Percentiles rank a stretch among this genome's conserved stretches.
Evolutionary conservation across 2,329 filamentous ascomycete species (phyloP).

Genomic region (Cladosporium sp.): DNA sequence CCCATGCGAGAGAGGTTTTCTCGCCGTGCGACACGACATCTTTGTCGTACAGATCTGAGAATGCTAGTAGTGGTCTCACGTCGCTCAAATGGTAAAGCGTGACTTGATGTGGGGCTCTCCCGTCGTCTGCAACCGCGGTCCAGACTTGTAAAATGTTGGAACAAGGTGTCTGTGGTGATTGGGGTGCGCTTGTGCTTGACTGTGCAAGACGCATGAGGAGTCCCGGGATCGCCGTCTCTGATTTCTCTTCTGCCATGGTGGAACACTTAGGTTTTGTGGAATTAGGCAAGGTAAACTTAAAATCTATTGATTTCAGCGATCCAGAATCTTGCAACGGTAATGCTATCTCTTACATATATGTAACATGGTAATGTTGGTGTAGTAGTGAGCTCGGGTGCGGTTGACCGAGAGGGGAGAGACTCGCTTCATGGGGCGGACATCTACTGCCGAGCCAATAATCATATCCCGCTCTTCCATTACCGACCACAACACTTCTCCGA

Average conservation of each 20-base stretch:
- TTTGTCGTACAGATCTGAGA: neutral
- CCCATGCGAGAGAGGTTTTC: neutral
- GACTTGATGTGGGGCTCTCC: neutral
- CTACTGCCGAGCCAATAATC: neutral
- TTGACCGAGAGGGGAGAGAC: neutral
- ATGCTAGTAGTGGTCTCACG: neutral
- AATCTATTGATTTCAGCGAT: neutral
- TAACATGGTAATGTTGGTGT: neutral
- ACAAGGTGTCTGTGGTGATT: neutral
- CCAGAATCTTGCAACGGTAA: neutral
- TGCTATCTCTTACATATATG: neutral
- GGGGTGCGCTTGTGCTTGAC: neutral
- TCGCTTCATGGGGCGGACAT: neutral
- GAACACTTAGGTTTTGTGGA: neutral
- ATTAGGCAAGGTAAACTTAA: neutral
- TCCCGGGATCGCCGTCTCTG: neutral
- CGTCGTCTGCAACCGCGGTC: neutral
- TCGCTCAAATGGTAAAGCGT: neutral
- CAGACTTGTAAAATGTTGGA: neutral
- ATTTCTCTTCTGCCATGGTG: neutral
- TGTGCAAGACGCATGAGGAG: neutral
- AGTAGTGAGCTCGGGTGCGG: neutral
- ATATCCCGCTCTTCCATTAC: neutral
- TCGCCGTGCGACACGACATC: neutral
- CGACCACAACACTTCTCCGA: neutral